Percentiles rank a stretch among this genome's conserved stretches.
phyloP scores from a whole-genome alignment of 2,329 filamentous ascomycete species.

The Podosphaera fusca region DNA sequence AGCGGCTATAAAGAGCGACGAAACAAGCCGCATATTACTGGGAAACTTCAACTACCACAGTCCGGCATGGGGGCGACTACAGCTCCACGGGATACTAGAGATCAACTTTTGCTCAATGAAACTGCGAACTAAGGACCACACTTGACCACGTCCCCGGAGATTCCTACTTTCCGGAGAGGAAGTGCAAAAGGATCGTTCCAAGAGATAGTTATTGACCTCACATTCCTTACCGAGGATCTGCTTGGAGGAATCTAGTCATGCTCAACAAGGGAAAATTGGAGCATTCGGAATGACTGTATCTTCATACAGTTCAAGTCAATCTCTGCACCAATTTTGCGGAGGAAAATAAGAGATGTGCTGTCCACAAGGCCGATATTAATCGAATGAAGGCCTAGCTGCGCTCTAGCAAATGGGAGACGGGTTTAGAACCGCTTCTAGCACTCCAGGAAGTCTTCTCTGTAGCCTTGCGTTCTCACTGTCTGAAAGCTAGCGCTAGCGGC shows the following conservation, averaged over 20 bases:
- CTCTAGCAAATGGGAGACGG: no score
- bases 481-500: no score
- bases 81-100: neutral
- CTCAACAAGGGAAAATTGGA: neutral
- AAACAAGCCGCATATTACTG: neutral
- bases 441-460: no score
- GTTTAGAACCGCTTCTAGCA: no score
- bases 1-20: neutral
- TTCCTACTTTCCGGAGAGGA: neutral
- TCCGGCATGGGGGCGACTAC: neutral
- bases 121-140: neutral
- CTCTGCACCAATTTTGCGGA: neutral
- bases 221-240: neutral
- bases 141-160: neutral
- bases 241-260: neutral
- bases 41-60: neutral
- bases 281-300: neutral
- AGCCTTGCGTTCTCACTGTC: no score
- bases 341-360: neutral
- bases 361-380: neutral
- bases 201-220: neutral
- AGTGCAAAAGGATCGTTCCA: no score
- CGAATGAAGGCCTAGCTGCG: neutral
- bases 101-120: neutral
- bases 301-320: neutral